Evolutionary conservation across 768 basidiomycete species (phyloP), one percentile per base, ranked within the genome.

Genomic region (Infundibulicybe gibba): DNA sequence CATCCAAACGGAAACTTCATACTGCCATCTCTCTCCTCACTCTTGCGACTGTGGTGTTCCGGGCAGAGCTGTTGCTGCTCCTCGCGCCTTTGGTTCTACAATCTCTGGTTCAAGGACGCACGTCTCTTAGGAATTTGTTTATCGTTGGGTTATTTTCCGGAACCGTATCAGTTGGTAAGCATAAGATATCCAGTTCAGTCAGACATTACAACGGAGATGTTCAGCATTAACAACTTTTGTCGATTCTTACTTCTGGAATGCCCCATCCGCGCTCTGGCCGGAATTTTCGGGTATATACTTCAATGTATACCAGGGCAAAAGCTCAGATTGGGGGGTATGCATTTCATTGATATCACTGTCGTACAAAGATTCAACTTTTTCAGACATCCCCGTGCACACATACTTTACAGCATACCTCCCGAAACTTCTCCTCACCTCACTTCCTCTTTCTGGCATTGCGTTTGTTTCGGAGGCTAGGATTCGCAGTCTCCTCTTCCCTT

Each of bases 321-420:
- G 87, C 20, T 68, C 83, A 0, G 83, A 94, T 15, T 99, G 97
- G 97, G 97, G 97, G 52, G 91, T 95, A 62, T 53, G 88, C 31
- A 11, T 17, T 20, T 39, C 15, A 19, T 45, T 25, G 30, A 19
- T 32, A 6, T 17, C 21, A 6, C 44, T 15, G 15, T 45, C 39
- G 3, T 43, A 32, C 35, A 10, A 32, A 38, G n/a, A n/a, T n/a
- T 43, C 57, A 21, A 53, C 31, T 11, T 42, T 12, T 19, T 14
- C 61, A 89, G 91, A 77, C 77, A 17, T 91, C 88, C 0, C 90
- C 94, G 67, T 67, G 3, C 69, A 79, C 52, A 67, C 77, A 0
- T 97, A 95, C 62, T 71, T 92, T 54, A 72, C 73, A 2, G 59
- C 70, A 1, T 72, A 75, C 60, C 79, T 94, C 8, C 94, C 93